These are phyloP conservation scores for Colletotrichum navitas DNA, from an alignment of 2,329 filamentous ascomycete species.

Conservation along the genomic window DNA sequence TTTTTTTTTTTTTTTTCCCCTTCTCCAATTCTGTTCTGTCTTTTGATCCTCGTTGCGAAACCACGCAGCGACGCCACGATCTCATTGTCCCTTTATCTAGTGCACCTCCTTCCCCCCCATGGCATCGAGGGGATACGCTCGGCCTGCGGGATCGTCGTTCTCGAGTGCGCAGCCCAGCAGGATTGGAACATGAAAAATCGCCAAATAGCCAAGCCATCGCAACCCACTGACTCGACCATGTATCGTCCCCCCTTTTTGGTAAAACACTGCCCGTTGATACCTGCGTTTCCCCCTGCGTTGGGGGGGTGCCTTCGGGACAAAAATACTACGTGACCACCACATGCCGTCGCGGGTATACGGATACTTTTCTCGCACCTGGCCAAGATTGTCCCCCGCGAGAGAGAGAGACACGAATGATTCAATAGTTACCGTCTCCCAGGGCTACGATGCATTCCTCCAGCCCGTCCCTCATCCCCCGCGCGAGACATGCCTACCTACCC, in stretches of 20 bases:
- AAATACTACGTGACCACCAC: no score
- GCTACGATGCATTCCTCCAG: background rate
- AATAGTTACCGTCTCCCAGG: background rate
- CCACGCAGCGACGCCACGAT: constrained; percentile 2
- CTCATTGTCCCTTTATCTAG: no score
- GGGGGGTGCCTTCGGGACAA: background rate
- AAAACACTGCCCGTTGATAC: background rate
- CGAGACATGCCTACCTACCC: background rate
- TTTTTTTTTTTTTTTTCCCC: background rate
- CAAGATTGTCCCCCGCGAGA: no score
- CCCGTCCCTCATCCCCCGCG: background rate
- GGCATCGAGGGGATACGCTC: no score
- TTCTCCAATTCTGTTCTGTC: no score
- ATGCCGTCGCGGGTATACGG: background rate
- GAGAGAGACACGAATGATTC: background rate
- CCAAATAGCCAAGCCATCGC: background rate
- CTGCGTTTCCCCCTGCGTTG: background rate
- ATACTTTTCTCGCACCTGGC: no score
- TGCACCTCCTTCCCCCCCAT: no score
- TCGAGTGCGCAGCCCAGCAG: no score
- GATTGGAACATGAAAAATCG: no score
- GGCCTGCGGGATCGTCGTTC: no score
- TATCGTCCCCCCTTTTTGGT: background rate
- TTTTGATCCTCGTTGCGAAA: background rate
- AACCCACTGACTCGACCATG: background rate